A percentile compares a stretch with the other conserved stretches of the same genome.
phyloP scores from a whole-genome alignment of 108 stramenopile genomes.

The Conticribra weissflogii region DNA sequence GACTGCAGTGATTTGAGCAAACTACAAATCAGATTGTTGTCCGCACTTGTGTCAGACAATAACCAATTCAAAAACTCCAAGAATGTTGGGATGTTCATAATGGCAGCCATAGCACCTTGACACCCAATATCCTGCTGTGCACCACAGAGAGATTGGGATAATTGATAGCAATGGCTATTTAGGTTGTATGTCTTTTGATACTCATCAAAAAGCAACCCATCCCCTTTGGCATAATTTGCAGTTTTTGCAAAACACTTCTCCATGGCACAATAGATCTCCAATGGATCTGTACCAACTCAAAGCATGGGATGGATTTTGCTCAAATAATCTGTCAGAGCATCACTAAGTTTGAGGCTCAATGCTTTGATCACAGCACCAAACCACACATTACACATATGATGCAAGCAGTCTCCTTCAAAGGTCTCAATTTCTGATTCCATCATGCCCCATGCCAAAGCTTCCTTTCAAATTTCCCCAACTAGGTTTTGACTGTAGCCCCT shows the following conservation, averaged over 20 bases:
- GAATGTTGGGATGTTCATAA: too few species aligned
- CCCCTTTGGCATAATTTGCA: constrained; percentile 28
- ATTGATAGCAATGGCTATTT: too few species aligned
- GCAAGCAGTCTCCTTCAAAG: constrained; percentile 21
- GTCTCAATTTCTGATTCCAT: constrained; percentile 6
- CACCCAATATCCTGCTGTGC: too few species aligned
- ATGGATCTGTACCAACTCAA: constrained; percentile 9
- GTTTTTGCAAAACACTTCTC: constrained; percentile 20
- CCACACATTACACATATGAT: constrained; percentile 26
- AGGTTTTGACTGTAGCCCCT: not conserved
- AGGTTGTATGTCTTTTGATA: constrained; percentile 2
- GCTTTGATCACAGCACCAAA: not conserved
- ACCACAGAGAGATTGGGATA: too few species aligned
- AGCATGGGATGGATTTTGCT: constrained; percentile 4
- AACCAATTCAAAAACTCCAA: too few species aligned
- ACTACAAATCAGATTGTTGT: too few species aligned
- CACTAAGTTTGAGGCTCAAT: not conserved
- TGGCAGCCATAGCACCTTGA: too few species aligned
- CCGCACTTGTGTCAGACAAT: too few species aligned
- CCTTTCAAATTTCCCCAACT: not conserved
- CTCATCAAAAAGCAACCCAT: constrained; percentile 17
- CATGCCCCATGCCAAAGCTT: too few species aligned
- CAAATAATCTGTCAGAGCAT: not conserved
- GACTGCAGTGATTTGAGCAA: too few species aligned
- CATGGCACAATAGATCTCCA: constrained; percentile 6